A percentile compares a stretch with the other conserved stretches of the same genome.
Evolutionary conservation across 164 flowering plant genomes (phyloP).

Genomic region (Magnolia officinalis): DNA sequence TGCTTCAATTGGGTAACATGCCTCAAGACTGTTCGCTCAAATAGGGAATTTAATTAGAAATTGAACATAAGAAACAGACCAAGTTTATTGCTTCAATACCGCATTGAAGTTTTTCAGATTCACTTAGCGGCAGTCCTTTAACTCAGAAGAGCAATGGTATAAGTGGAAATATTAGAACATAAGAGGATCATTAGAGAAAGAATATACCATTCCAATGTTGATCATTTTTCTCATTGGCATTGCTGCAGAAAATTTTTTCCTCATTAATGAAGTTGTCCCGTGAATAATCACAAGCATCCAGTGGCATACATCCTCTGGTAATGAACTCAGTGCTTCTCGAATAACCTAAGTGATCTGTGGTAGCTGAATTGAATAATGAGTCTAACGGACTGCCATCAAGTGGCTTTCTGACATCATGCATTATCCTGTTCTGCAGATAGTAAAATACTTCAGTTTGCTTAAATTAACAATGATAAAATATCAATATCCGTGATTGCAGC

Average conservation of each 20-base stretch:
- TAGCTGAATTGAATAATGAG: slow-evolving; percentile 21
- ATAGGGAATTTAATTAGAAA: not conserved
- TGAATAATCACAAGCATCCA: slow-evolving; percentile 15
- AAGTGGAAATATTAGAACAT: not conserved
- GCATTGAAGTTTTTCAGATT: not conserved
- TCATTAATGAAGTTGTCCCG: slow-evolving; percentile 17
- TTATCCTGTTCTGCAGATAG: slow-evolving; percentile 39
- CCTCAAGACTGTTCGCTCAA: not conserved
- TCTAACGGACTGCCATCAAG: slow-evolving; percentile 21
- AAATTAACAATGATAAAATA: not conserved
- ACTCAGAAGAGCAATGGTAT: not conserved
- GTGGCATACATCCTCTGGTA: slow-evolving; percentile 18
- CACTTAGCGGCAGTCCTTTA: not conserved
- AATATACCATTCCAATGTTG: slow-evolving; percentile 41
- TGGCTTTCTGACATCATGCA: slow-evolving; percentile 35
- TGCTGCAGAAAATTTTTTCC: slow-evolving; percentile 18
- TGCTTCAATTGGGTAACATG: not conserved
- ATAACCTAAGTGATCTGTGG: slow-evolving; percentile 12
- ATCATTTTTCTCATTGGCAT: slow-evolving; percentile 16
- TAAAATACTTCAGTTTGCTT: not conserved
- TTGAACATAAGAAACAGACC: not conserved
- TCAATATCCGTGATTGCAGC: too few species aligned
- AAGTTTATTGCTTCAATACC: not conserved
- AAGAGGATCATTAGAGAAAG: not conserved
- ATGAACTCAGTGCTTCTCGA: slow-evolving; percentile 16